phyloP scores from a whole-genome alignment of 257 asterid genomes.

The Penstemon newberryi region DNA sequence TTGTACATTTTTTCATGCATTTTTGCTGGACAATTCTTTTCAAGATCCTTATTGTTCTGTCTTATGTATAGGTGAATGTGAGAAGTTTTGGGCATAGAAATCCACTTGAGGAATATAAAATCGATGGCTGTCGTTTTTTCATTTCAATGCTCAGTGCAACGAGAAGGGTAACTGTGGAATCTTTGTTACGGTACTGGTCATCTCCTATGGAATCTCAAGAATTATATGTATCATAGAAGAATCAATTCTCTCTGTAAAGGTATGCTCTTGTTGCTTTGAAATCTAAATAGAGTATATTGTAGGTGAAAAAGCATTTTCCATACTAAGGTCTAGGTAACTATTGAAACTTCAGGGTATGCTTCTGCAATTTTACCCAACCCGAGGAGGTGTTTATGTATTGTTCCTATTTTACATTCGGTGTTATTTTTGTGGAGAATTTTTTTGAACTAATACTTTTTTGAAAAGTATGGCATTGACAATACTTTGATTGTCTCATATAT shows the following conservation, averaged over 20 bases:
- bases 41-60: conserved; percentile 12
- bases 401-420: too few relatives aligned
- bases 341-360: neutral
- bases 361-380: neutral
- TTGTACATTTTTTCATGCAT: neutral
- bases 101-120: conserved; percentile 97
- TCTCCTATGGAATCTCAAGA: conserved; percentile 90
- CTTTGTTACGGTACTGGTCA: conserved; percentile 87
- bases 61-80: conserved; percentile 70
- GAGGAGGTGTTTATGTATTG: too few relatives aligned
- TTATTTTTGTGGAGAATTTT: too few relatives aligned
- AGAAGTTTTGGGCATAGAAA: conserved; percentile 94
- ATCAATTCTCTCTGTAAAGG: conserved; percentile 29
- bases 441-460: too few relatives aligned
- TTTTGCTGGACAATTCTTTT: neutral
- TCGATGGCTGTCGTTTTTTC: conserved; percentile 97
- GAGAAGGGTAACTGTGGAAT: conserved; percentile 84
- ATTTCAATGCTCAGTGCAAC: conserved; percentile 95
- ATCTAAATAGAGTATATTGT: neutral
- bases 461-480: neutral
- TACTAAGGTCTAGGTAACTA: neutral
- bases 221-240: conserved; percentile 40
- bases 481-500: too few relatives aligned
- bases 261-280: conserved; percentile 17
- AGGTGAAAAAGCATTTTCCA: too few relatives aligned